phyloP scores from a whole-genome alignment of 2,329 filamentous ascomycete species.

The Trichoderma koningiopsis region DNA sequence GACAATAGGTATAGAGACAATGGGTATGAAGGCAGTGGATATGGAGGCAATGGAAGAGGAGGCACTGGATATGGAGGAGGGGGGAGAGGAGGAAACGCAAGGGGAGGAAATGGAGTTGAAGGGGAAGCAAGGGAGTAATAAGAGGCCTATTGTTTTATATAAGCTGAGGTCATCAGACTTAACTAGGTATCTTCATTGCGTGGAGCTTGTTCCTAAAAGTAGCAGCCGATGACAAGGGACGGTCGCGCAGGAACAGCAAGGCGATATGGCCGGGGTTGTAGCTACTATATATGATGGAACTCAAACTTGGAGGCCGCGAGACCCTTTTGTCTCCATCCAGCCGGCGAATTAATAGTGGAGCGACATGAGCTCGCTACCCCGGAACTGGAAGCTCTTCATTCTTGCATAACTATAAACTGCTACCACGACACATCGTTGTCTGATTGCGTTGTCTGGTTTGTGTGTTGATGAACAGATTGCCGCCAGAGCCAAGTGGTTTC shows the following conservation, averaged over 20 bases:
- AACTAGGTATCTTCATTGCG: background rate
- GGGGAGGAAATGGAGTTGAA: no score
- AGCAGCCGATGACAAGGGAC: background rate
- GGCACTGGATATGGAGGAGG: no score
- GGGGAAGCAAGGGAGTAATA: no score
- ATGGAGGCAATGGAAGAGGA: no score
- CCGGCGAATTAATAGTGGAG: background rate
- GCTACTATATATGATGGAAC: conserved; percentile 18
- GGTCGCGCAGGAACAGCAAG: conserved; percentile 1
- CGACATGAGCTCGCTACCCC: background rate
- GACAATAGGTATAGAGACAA: no score
- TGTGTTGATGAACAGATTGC: background rate
- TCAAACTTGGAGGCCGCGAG: conserved; percentile 10
- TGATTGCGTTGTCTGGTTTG: background rate
- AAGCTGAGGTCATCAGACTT: no score
- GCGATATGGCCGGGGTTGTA: background rate
- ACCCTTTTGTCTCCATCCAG: background rate
- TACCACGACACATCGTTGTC: background rate
- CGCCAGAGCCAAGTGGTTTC: no score
- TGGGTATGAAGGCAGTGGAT: no score
- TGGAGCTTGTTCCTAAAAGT: background rate
- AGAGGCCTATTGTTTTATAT: no score
- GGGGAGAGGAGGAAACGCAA: no score
- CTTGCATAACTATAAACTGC: background rate
- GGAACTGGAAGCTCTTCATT: background rate